These are phyloP conservation scores for Arachnopeziza araneosa DNA, from an alignment of 2,329 filamentous ascomycete genomes.

Conservation along the genomic window DNA sequence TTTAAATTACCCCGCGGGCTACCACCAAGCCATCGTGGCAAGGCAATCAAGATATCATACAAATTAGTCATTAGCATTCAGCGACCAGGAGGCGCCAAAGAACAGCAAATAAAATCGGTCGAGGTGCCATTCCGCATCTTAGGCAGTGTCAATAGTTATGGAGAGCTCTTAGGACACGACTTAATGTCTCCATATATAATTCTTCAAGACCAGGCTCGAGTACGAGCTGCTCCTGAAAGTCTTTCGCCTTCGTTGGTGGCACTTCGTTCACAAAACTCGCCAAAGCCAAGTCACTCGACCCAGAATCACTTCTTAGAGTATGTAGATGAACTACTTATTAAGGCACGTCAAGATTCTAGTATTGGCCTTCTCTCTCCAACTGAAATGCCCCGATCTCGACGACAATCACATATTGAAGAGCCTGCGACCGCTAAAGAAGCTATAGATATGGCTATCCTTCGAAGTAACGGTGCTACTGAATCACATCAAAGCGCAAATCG, in stretches of 20 bases:
- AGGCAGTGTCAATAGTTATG: constrained; percentile 83
- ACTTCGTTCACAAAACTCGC: constrained; percentile 24
- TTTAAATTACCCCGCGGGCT: constrained; percentile 82
- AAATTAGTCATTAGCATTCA: constrained; percentile 89
- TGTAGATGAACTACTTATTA: constrained; percentile 67
- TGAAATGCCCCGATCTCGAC: constrained; percentile 48
- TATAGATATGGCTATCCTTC: constrained; percentile 85
- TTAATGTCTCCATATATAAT: constrained; percentile 91
- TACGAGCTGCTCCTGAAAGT: constrained; percentile 23
- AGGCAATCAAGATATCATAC: constrained; percentile 91
- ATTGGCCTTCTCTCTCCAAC: constrained; percentile 68
- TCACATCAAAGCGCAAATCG: constrained; percentile 81
- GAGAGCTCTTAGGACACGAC: constrained; percentile 87
- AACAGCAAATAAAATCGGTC: constrained; percentile 82
- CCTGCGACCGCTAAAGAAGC: constrained; percentile 68
- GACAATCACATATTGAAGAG: constrained; percentile 50
- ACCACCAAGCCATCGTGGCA: constrained; percentile 86
- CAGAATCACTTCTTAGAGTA: constrained; percentile 68
- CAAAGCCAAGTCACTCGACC: constrained; percentile 32
- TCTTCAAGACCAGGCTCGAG: constrained; percentile 68
- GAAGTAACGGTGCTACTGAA: constrained; percentile 63
- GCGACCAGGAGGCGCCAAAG: constrained; percentile 68
- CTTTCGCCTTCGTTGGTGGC: constrained; percentile 8
- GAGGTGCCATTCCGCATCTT: constrained; percentile 90
- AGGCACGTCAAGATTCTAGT: constrained; percentile 47